A percentile compares a stretch with the other conserved stretches of the same genome.
phyloP scores from a whole-genome alignment of 179 eudicot genomes.

The Pouteria campechiana region DNA sequence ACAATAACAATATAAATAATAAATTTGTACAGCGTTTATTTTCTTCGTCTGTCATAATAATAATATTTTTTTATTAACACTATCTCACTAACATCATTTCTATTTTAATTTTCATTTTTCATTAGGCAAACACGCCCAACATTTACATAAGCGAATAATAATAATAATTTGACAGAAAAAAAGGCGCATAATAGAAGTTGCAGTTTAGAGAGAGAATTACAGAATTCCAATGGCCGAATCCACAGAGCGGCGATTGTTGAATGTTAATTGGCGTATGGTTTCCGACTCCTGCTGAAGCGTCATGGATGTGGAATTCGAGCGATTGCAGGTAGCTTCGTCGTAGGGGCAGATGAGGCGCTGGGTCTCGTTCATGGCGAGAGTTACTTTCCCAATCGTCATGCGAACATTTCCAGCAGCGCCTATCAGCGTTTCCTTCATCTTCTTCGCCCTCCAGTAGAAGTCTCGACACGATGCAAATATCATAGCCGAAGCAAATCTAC shows the following conservation, averaged over 20 bases:
- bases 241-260: constrained; percentile 19
- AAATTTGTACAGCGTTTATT: too few relatives aligned
- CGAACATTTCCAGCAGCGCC: constrained; percentile 42
- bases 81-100: too few relatives aligned
- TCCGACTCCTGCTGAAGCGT: constrained; percentile 38
- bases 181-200: too few relatives aligned
- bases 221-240: constrained; percentile 31
- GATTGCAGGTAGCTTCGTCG: constrained; percentile 23
- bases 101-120: too few relatives aligned
- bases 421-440: constrained; percentile 28
- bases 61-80: too few relatives aligned
- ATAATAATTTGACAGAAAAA: too few relatives aligned
- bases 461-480: constrained; percentile 36
- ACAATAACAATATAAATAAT: too few relatives aligned
- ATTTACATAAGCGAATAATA: too few relatives aligned
- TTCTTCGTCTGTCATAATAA: too few relatives aligned
- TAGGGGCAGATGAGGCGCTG: constrained; percentile 36
- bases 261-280: constrained; percentile 26
- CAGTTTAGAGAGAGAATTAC: constrained; percentile 27
- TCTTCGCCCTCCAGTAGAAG: constrained; percentile 21
- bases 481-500: constrained; percentile 44
- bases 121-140: too few relatives aligned
- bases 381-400: constrained; percentile 34
- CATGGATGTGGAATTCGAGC: constrained; percentile 31
- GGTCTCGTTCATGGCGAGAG: constrained; percentile 25